Conservation (phyloP, 441 rosid genomes). For the Populus tomentosa region DNA sequence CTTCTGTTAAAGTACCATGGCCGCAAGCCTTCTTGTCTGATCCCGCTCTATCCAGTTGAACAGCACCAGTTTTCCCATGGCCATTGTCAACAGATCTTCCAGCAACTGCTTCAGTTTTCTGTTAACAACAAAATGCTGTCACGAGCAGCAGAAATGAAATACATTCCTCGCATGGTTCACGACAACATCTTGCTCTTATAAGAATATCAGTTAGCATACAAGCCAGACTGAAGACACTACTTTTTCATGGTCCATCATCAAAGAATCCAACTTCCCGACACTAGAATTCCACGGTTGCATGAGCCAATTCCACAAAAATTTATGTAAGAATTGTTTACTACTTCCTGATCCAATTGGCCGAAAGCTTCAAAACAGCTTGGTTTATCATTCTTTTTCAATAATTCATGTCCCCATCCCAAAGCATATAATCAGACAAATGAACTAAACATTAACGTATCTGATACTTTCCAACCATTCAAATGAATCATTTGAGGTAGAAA, state of each 20-base stretch:
- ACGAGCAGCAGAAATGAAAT: neutral
- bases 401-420: neutral
- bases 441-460: too few species aligned
- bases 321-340: neutral
- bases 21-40: neutral
- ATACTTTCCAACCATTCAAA: neutral
- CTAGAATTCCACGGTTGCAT: neutral
- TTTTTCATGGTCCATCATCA: neutral
- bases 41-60: constrained; percentile 1
- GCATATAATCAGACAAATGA: too few species aligned
- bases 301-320: neutral
- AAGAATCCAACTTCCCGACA: neutral
- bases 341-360: too few species aligned
- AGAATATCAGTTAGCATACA: neutral
- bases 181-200: neutral
- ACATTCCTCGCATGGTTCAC: neutral
- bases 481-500: neutral
- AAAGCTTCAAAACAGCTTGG: neutral
- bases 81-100: neutral
- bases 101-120: constrained; percentile 2
- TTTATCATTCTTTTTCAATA: neutral
- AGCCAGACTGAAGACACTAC: neutral
- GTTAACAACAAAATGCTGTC: neutral
- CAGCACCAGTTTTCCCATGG: neutral
- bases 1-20: constrained; percentile 1